Evolutionary conservation across 208 protist species (phyloP).

Genomic region (Trypanosoma conorhini): DNA sequence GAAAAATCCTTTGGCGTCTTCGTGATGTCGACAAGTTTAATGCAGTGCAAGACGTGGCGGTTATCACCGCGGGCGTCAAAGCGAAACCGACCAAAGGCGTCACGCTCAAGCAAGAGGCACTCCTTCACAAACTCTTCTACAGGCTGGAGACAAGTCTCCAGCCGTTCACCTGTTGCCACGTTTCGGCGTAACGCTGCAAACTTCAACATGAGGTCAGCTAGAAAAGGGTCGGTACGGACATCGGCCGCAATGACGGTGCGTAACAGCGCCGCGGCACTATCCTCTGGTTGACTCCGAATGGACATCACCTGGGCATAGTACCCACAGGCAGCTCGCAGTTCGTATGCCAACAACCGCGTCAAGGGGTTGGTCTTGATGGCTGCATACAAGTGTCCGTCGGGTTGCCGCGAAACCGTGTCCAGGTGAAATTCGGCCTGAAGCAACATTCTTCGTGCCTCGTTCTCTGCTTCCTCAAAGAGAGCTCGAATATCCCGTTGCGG

Average conservation of each 20-base stretch:
- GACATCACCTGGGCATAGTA: conserved; percentile 68
- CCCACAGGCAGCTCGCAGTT: conserved; percentile 64
- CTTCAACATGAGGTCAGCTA: conserved; percentile 43
- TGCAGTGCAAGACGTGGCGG: conserved; percentile 58
- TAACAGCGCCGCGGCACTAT: conserved; percentile 47
- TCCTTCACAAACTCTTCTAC: conserved; percentile 76
- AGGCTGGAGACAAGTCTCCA: conserved; percentile 10
- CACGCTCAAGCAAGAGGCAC: conserved; percentile 73
- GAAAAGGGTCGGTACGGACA: conserved; percentile 57
- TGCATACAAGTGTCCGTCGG: conserved; percentile 31
- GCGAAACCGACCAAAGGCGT: conserved; percentile 75
- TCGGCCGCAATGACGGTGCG: conserved; percentile 74
- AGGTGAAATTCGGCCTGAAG: conserved; percentile 33
- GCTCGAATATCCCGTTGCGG: conserved; percentile 78
- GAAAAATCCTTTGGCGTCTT: conserved; percentile 59
- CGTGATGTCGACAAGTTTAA: conserved; percentile 62
- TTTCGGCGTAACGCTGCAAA: conserved; percentile 58
- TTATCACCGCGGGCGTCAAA: conserved; percentile 83
- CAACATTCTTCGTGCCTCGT: conserved; percentile 57
- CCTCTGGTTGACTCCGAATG: conserved; percentile 48
- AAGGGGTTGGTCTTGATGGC: conserved; percentile 59
- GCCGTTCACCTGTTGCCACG: conserved; percentile 44
- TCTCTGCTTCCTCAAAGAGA: conserved; percentile 75
- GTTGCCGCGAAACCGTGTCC: background rate
- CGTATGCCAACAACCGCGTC: conserved; percentile 64